phyloP scores from a whole-genome alignment of 257 asterid genomes.

The Misopates orontium region DNA sequence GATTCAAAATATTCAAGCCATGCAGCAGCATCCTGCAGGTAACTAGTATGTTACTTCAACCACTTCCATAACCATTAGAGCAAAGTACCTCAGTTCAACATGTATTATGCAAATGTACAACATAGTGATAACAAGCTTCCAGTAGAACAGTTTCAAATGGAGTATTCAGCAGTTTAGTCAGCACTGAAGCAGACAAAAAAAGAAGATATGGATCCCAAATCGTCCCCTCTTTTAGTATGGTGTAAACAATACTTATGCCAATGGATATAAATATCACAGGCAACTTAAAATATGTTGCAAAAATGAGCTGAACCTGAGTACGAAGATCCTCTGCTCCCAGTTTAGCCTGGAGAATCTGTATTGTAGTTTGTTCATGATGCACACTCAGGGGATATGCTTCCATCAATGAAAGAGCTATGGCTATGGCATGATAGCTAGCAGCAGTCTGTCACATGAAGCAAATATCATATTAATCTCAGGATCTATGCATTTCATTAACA shows the following conservation, averaged over 20 bases:
- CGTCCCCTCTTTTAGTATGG: slow-evolving; percentile 14
- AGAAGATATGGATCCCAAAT: slow-evolving; percentile 15
- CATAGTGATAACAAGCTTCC: slow-evolving; percentile 1
- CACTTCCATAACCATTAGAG: neutral
- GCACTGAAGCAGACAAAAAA: slow-evolving; percentile 1
- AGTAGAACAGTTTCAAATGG: neutral
- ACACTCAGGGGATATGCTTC: slow-evolving; percentile 97
- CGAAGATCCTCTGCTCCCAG: slow-evolving; percentile 97
- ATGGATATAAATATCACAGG: too few species aligned
- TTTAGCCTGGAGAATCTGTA: slow-evolving; percentile 92
- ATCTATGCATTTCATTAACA: slow-evolving; percentile 25
- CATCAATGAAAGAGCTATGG: slow-evolving; percentile 98
- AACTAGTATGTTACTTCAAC: neutral
- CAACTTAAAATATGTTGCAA: neutral
- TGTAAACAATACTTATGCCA: slow-evolving; percentile 1
- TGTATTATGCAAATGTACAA: slow-evolving; percentile 52
- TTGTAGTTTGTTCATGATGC: slow-evolving; percentile 98
- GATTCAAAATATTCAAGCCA: slow-evolving; percentile 99
- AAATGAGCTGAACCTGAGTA: slow-evolving; percentile 72
- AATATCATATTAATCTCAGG: slow-evolving; percentile 17
- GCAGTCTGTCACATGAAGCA: slow-evolving; percentile 79
- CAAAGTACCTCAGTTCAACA: too few species aligned
- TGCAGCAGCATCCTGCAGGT: slow-evolving; percentile 97
- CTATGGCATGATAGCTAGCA: slow-evolving; percentile 99
- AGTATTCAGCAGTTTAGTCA: too few species aligned